phyloP scores from a whole-genome alignment of 805 yeast genomes.

The Kluyveromyces wickerhamii region DNA sequence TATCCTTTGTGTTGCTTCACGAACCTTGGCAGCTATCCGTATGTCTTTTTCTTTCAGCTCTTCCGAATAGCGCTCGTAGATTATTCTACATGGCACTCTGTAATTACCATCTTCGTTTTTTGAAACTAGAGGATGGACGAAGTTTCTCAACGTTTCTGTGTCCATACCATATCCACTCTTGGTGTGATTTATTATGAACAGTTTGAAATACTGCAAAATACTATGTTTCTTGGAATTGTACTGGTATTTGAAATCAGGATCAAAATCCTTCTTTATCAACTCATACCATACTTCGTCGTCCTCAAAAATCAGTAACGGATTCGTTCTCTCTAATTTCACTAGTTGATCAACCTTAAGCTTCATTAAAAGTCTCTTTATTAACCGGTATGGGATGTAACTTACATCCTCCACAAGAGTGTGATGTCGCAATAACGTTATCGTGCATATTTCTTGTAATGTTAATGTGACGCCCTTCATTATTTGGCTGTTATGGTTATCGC shows the following conservation, averaged over 20 bases:
- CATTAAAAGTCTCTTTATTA: conserved; percentile 24
- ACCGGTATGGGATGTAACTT: conserved; percentile 28
- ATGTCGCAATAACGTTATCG: conserved; percentile 20
- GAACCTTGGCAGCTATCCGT: conserved; percentile 29
- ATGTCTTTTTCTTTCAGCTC: conserved; percentile 30
- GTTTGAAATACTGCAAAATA: conserved; percentile 15
- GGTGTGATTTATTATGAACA: conserved; percentile 9
- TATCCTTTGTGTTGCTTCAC: conserved; percentile 25
- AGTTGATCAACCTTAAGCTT: conserved; percentile 29
- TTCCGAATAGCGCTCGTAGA: conserved; percentile 28
- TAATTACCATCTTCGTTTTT: conserved; percentile 20
- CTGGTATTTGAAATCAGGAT: conserved; percentile 28
- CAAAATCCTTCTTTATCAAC: conserved; percentile 28
- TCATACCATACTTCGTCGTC: conserved; percentile 33
- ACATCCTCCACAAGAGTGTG: conserved; percentile 20
- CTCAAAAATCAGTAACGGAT: conserved; percentile 30
- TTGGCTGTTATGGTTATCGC: not conserved
- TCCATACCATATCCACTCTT: conserved; percentile 10
- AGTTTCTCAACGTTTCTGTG: conserved; percentile 12
- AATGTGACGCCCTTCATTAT: conserved; percentile 8
- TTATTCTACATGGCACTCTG: conserved; percentile 30
- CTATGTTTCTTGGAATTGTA: conserved; percentile 22
- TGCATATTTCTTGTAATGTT: conserved; percentile 18
- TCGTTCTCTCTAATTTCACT: conserved; percentile 25
- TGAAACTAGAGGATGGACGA: conserved; percentile 11